A percentile compares a stretch with the other conserved stretches of the same genome.
phyloP scores from a whole-genome alignment of 2,329 filamentous ascomycete species.

The Fusarium sp. region DNA sequence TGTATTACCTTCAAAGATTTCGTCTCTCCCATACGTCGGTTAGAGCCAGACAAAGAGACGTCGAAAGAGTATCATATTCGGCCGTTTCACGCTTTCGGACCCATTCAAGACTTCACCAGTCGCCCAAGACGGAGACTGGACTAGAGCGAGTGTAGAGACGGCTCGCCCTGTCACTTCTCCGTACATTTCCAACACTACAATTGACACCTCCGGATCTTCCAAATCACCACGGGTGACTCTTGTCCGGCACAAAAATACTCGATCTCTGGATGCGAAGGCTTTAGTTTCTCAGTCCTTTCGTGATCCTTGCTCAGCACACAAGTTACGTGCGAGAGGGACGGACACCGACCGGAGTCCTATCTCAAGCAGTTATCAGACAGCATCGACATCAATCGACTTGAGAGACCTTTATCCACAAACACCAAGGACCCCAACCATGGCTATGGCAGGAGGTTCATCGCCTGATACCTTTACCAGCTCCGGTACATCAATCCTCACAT shows the following conservation, averaged over 20 bases:
- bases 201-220: neutral
- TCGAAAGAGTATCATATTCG: conserved; percentile 5
- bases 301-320: neutral
- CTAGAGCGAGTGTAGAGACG: neutral
- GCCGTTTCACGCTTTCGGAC: conserved; percentile 6
- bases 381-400: neutral
- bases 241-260: neutral
- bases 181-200: neutral
- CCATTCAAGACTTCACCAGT: neutral
- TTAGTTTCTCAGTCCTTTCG: neutral
- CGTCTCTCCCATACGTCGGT: neutral
- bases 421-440: conserved; percentile 11
- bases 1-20: neutral
- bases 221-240: neutral
- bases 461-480: conserved; percentile 15
- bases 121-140: neutral
- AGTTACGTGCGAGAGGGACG: neutral
- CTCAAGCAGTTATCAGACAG: neutral
- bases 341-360: neutral
- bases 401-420: neutral
- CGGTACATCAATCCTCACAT: conserved; percentile 23
- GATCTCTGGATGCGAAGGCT: neutral
- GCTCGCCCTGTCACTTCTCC: neutral
- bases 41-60: conserved; percentile 16
- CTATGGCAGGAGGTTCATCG: conserved; percentile 8